Conservation (phyloP, 2,329 filamentous ascomycete species). For the Arthrobotrys entomopaga region DNA sequence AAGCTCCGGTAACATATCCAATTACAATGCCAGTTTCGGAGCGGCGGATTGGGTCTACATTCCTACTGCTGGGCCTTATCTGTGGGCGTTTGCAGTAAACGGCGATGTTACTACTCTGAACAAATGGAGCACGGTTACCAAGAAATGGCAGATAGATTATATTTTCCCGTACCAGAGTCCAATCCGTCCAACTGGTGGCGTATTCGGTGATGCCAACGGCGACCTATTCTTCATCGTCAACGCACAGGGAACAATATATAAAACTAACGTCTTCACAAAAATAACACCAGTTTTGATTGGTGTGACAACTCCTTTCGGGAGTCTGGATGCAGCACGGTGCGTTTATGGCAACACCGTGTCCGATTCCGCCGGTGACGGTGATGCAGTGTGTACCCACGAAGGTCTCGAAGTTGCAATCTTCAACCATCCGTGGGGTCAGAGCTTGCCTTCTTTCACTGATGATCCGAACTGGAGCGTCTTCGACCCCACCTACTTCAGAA, state of each 20-base stretch:
- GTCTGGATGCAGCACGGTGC: background rate
- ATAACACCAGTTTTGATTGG: background rate
- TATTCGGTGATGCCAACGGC: background rate
- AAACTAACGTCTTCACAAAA: background rate
- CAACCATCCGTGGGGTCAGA: background rate
- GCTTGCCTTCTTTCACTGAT: background rate
- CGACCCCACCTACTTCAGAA: background rate
- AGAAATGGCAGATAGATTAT: background rate
- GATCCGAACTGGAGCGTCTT: background rate
- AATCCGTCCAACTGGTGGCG: background rate
- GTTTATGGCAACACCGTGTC: background rate
- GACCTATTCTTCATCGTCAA: background rate
- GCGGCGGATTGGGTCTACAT: background rate
- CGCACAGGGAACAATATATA: background rate
- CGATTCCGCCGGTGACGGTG: background rate
- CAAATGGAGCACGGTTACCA: background rate
- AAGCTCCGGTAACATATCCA: background rate
- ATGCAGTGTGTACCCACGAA: background rate
- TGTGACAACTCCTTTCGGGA: background rate
- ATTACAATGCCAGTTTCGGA: background rate
- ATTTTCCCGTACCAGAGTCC: background rate
- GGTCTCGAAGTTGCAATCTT: slow-evolving; percentile 2
- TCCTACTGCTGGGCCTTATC: background rate
- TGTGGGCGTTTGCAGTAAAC: background rate
- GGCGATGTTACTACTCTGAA: background rate